Conservation (phyloP, 805 yeast species). For the Saccharomyces cerevisiae region DNA sequence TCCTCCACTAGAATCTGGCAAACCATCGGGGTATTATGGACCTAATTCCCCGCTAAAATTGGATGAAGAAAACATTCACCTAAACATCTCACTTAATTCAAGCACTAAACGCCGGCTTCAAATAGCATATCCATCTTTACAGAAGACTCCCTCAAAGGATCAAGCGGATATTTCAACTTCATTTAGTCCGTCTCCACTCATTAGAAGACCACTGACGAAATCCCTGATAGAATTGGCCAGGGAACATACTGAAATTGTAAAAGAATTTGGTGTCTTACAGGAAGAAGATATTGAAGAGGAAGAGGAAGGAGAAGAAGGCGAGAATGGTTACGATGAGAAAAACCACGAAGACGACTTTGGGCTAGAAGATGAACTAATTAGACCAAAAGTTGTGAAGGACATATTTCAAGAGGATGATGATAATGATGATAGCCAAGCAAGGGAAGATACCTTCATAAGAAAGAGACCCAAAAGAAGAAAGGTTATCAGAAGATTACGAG, state of each 20-base stretch:
- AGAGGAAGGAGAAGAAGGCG: constrained; percentile 7
- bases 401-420: constrained; percentile 13
- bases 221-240: constrained; percentile 23
- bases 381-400: constrained; percentile 3
- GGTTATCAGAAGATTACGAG: constrained; percentile 8
- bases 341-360: constrained; percentile 7
- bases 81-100: constrained; percentile 28
- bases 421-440: constrained; percentile 10
- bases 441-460: background rate
- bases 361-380: background rate
- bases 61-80: constrained; percentile 31
- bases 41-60: constrained; percentile 26
- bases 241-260: constrained; percentile 21
- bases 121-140: constrained; percentile 3
- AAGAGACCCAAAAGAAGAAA: constrained; percentile 8
- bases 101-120: constrained; percentile 9
- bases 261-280: constrained; percentile 11
- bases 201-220: constrained; percentile 21
- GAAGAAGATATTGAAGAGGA: constrained; percentile 9
- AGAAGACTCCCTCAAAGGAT: constrained; percentile 10
- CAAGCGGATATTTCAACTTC: background rate
- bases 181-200: constrained; percentile 26
- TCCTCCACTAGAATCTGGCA: background rate
- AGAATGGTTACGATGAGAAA: constrained; percentile 12
- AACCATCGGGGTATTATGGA: constrained; percentile 16